Conservation (phyloP, 129 eudicot species). For the Centaurea solstitialis region DNA sequence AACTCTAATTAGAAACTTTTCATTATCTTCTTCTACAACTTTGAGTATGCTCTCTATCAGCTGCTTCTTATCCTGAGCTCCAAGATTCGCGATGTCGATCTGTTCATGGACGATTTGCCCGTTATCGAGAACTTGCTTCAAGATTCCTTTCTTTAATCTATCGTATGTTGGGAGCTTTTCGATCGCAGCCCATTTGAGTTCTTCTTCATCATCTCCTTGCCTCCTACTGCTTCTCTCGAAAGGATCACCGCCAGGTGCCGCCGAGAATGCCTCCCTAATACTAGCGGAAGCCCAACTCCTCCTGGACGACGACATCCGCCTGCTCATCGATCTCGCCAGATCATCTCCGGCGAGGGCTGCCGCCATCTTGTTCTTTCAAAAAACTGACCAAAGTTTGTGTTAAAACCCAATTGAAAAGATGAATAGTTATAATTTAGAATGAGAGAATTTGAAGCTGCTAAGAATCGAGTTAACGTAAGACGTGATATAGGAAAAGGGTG, state of each 20-base stretch:
- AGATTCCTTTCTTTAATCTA: slow-evolving; percentile 38
- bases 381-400: too few species aligned
- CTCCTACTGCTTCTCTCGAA: slow-evolving; percentile 49
- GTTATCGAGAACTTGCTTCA: slow-evolving; percentile 33
- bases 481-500: neutral
- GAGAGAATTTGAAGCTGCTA: neutral
- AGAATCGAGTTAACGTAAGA: neutral
- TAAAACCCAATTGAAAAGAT: too few species aligned
- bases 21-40: slow-evolving; percentile 63
- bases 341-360: slow-evolving; percentile 45
- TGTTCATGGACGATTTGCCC: slow-evolving; percentile 53
- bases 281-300: slow-evolving; percentile 69
- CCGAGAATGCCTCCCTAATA: slow-evolving; percentile 48
- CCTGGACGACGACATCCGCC: slow-evolving; percentile 43
- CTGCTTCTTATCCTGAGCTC: slow-evolving; percentile 49
- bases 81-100: slow-evolving; percentile 52
- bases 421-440: neutral
- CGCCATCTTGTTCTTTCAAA: slow-evolving; percentile 30
- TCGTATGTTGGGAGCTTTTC: slow-evolving; percentile 46
- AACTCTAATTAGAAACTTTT: slow-evolving; percentile 47
- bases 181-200: slow-evolving; percentile 46
- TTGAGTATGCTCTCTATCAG: slow-evolving; percentile 55
- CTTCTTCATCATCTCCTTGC: slow-evolving; percentile 35
- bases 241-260: slow-evolving; percentile 41
- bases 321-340: slow-evolving; percentile 52